Evolutionary conservation across 192 early-diverging fungal genomes (phyloP), one percentile per base, ranked within the genome.

Genomic region (Podila minutissima): DNA sequence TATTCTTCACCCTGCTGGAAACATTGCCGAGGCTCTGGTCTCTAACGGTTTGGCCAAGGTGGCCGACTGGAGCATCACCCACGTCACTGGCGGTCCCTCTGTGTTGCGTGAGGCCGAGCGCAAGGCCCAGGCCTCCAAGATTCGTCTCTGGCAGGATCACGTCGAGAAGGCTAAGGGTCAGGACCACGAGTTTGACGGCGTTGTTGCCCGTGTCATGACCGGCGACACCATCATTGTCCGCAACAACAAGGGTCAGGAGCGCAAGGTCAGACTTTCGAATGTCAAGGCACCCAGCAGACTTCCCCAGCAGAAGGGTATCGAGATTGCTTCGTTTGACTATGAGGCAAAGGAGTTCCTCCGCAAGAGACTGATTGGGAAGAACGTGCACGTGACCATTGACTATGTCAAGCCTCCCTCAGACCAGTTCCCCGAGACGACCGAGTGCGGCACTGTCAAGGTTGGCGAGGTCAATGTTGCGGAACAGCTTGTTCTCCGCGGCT

Each of bases 321-420:
- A 91, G 64, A 90, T 94, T 67, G 90, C 91, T 12, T 93, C 92
- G 10, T 97, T 96, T 81, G 88, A 94, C 41, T 91, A 91, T 75
- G 94, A 97, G 65, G 96, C 97, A 20, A 91, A 91, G 73, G 98
- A 99, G 78, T 90, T 91, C 65, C 87, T 99, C 53, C 92, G 98
- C 37, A 92, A 93, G 69, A 88, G 91, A 58, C 85, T 95, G 67
- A 96, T 99, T 71, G 98, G 97, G 32, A 94, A 94, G 77, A 86
- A 87, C 35, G 97, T 85, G 51, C 89, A 82, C 38, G 84, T 90
- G 24, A 82, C 74, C 2, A 88, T 97, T 60, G 98, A 97, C 74
- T 99, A 95, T 78, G 79, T 92, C 71, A 95, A 97, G 71, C 95
- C 96, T n/a, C 93, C 97, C 5, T 87, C 91, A 48, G 96, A 94